phyloP scores from a whole-genome alignment of 1,139 yeast genomes.

The Yamadazyma trypodendri region DNA sequence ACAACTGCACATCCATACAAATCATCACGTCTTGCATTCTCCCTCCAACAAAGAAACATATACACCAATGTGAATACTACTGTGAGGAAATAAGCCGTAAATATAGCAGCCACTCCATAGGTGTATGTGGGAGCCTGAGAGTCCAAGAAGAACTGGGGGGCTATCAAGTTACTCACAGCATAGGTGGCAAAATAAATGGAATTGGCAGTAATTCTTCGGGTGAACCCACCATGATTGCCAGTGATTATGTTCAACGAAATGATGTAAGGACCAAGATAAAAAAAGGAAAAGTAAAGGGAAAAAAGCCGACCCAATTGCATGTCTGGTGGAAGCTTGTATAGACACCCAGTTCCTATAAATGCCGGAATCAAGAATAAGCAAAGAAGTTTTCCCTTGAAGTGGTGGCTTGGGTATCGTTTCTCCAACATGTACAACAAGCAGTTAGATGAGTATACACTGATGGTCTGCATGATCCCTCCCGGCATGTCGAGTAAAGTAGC shows the following conservation, averaged over 20 bases:
- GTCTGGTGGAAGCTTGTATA: conserved; percentile 11
- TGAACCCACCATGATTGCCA: conserved; percentile 26
- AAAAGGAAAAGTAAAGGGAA: conserved; percentile 12
- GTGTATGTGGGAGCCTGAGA: conserved; percentile 25
- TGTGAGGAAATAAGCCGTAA: conserved; percentile 21
- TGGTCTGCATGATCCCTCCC: conserved; percentile 12
- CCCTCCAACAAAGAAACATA: conserved; percentile 19
- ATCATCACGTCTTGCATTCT: conserved; percentile 21
- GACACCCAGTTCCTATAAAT: conserved; percentile 12
- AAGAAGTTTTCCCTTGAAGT: conserved; percentile 12
- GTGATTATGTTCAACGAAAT: conserved; percentile 27
- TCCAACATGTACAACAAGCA: conserved; percentile 10
- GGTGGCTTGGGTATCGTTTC: conserved; percentile 11
- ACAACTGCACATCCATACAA: conserved; percentile 23
- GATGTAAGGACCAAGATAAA: conserved; percentile 24
- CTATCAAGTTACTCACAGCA: conserved; percentile 28
- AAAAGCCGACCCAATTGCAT: conserved; percentile 9
- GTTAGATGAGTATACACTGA: conserved; percentile 11
- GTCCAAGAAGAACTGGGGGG: conserved; percentile 27
- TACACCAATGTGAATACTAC: conserved; percentile 8
- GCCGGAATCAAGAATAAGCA: conserved; percentile 12
- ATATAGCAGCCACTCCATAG: conserved; percentile 25
- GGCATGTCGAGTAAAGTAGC: conserved; percentile 11
- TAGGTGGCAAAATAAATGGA: conserved; percentile 26
- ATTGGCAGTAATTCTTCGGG: conserved; percentile 23